A percentile compares a stretch with the other conserved stretches of the same genome.
phyloP scores from a whole-genome alignment of 495 filamentous ascomycete genomes.

The Tuber microsphaerosporum region DNA sequence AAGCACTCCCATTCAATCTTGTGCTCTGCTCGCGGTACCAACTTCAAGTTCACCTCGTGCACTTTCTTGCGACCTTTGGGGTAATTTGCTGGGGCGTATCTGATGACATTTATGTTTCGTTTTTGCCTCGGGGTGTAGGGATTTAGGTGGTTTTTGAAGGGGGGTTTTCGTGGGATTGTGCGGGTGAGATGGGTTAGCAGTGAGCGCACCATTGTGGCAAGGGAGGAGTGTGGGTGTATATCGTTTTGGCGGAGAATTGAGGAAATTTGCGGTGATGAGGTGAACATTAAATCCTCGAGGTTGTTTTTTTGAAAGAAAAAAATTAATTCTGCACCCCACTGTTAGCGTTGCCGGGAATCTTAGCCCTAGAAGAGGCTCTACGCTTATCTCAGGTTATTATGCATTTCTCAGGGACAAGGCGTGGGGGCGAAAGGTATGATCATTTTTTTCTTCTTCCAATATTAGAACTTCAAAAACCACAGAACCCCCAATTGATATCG shows the following conservation, averaged over 20 bases:
- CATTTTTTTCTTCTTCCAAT: not conserved
- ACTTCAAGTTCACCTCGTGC: not conserved
- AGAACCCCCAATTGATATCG: not conserved
- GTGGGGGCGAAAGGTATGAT: not conserved
- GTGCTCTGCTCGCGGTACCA: conserved; percentile 5
- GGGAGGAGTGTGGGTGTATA: not conserved
- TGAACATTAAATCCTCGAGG: not conserved
- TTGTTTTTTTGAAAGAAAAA: not conserved
- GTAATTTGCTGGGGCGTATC: not conserved
- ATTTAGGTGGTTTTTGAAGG: not conserved
- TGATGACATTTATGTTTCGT: not conserved
- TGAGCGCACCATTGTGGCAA: not conserved
- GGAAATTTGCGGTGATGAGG: not conserved
- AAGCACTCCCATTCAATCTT: not conserved
- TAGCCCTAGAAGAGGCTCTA: not conserved
- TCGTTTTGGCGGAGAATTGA: not conserved
- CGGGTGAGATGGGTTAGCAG: not conserved
- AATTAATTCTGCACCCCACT: not conserved
- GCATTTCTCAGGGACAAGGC: not conserved
- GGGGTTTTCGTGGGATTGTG: not conserved
- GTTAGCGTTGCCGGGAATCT: not conserved
- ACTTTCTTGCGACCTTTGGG: not conserved
- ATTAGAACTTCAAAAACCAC: not conserved
- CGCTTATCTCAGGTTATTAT: not conserved
- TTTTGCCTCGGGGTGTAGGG: not conserved